Base-by-base conservation (phyloP, 2,329 filamentous ascomycete genomes). In the Talaromyces sp. region DNA sequence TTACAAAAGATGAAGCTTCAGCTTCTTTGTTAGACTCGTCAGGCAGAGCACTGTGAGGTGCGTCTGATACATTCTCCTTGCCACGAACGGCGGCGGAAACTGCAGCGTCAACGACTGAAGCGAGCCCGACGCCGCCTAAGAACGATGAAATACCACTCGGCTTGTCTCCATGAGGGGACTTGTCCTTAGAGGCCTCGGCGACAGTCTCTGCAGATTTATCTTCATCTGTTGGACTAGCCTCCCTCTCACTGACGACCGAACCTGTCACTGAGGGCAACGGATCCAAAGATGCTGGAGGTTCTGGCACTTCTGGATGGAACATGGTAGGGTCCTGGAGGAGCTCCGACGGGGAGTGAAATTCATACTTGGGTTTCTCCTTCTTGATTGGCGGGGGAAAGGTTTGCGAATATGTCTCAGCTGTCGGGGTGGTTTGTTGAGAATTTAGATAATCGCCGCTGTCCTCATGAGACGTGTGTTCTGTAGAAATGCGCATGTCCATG, bases 371-470 rank as follows among this genome's bases (percentile, higher is more conserved):
- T 60, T 74, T 74, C 41, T 80, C 74, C 43, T 74, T 72, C 60
- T 71, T 73, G 12, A 63, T 63, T 8, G 62, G 62, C 29, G 61
- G 62, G 54, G 68, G 62, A 57, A 61, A 31, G 2, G 66, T 67
- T 52, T 73, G 59, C 35, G 41, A 52, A 56, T 81, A 82, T 10
- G 77, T 72, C 19, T 79, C 80, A 4, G 87, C 87, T 62, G 85
- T 89, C 1, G 89, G 89, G 1, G 89, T 92, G 0, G 83, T 81
- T 68, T 90, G 84, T 64, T 86, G 79, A 6, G 87, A 90, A 51
- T 80, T 87, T 9, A 86, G 75, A 29, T 82, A 69, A 55, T 86
- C 83, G 9, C 75, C 68, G 5, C 14, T 38, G 10, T 71, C 68
- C 3, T 74, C 70, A 1, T 68, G 65, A 21, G 72, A 58, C 17